phyloP scores from a whole-genome alignment of 2,329 filamentous ascomycete genomes.

The Lecanoromycetidae sp. region DNA sequence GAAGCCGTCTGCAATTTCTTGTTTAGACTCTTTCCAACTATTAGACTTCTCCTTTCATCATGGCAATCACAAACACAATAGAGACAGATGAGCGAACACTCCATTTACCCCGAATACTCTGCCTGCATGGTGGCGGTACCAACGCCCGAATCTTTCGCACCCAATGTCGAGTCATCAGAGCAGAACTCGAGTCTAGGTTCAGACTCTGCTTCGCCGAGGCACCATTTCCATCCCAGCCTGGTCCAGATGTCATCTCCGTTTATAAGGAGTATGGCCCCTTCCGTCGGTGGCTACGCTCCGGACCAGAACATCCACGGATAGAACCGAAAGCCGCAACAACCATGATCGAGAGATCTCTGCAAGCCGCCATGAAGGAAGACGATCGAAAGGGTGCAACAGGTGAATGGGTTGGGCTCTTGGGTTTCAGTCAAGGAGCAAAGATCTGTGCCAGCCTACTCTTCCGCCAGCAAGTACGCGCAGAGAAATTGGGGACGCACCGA shows the following conservation, averaged over 20 bases:
- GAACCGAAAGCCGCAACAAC: neutral
- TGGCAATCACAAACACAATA: no score
- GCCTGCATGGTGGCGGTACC: constrained; percentile 68
- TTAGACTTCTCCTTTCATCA: no score
- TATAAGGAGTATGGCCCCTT: constrained; percentile 58
- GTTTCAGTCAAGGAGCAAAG: constrained; percentile 57
- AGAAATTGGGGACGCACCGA: neutral
- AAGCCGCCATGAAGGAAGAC: constrained; percentile 41
- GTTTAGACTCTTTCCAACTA: no score
- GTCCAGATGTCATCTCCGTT: constrained; percentile 50
- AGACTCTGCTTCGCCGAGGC: constrained; percentile 62
- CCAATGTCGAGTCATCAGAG: constrained; percentile 50
- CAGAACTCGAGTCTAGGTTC: constrained; percentile 44
- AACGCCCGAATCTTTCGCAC: constrained; percentile 57
- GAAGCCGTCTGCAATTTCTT: no score
- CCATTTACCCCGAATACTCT: constrained; percentile 55
- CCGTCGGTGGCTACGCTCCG: constrained; percentile 51
- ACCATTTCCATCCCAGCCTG: constrained; percentile 51
- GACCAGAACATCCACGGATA: constrained; percentile 42
- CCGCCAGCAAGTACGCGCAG: constrained; percentile 45
- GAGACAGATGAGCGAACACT: no score
- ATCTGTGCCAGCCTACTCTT: constrained; percentile 48
- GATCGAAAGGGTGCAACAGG: constrained; percentile 40
- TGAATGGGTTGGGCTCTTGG: constrained; percentile 48
- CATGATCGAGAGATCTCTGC: constrained; percentile 21